Evolutionary conservation across 805 yeast genomes (phyloP), one percentile per base, ranked within the genome.

Genomic region (Candida peoriensis): DNA sequence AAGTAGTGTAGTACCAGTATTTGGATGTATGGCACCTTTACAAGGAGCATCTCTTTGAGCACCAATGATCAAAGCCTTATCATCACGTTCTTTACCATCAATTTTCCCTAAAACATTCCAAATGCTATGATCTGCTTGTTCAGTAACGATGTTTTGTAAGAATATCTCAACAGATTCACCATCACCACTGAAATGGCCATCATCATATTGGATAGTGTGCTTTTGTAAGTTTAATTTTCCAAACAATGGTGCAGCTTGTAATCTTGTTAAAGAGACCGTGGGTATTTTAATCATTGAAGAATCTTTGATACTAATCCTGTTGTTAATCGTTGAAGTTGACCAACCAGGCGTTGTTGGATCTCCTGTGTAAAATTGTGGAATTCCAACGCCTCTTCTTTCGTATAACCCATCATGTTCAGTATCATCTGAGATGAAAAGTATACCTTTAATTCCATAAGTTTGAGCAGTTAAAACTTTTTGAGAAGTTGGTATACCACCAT

Each of bases 21-120:
- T 74, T 8, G 88, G 77, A 22, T 74, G 68, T 4, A 73, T 60
- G 0, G 94, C 78, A n/a, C 96, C 97, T 46, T 63, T 71, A 42
- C 87, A 76, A 17, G 78, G 63, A 1, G 95, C 66, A 52, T 88
- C 96, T 45, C 96, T 65, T 5, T 82, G 73, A 1, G 96, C 88
- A 1, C 95, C 96, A 37, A 90, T 74, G 3, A 89, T 65, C 5
- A 90, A 60, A 0, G 85, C 86, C 44, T 75, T 72, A 15, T 76
- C 85, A 15, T 66, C 63, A 58, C 86, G 95, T 52, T 90, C 97
- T 30, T 78, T 63, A 10, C 97, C 97, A 22, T 72, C 68, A 16
- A 89, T 75, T 29, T 79, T 73, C 2, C 90, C 95, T 19, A 86
- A 54, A 2, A 89, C 76, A 51, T 88, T 85, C 85, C 93, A 78